A percentile compares a stretch with the other conserved stretches of the same genome.
phyloP scores from a whole-genome alignment of 2,329 filamentous ascomycete species.

The Paecilomyces niveus region DNA sequence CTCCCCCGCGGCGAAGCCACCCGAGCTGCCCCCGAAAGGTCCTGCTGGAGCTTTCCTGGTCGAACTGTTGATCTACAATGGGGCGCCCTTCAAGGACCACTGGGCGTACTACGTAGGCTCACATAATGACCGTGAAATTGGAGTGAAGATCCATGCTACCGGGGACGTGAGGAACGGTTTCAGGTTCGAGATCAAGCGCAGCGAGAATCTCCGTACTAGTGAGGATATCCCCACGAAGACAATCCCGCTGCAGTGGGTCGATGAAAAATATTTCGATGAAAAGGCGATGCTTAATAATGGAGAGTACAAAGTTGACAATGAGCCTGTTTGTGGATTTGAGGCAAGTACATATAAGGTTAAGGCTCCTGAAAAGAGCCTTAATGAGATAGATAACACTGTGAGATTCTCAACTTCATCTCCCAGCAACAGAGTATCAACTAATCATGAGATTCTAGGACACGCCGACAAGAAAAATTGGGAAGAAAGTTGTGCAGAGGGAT shows the following conservation, averaged over 20 bases:
- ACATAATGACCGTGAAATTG: constrained; percentile 8
- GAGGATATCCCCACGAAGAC: constrained; percentile 12
- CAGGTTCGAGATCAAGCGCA: constrained; percentile 22
- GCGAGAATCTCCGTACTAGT: constrained; percentile 11
- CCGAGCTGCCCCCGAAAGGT: neutral
- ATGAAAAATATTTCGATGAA: constrained; percentile 14
- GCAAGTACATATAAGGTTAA: constrained; percentile 7
- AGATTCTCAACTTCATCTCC: constrained; percentile 1
- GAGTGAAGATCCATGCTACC: constrained; percentile 22
- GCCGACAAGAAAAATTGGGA: neutral
- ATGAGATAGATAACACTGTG: constrained; percentile 5
- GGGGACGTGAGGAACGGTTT: constrained; percentile 28
- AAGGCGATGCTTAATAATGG: constrained; percentile 19
- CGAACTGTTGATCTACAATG: constrained; percentile 24
- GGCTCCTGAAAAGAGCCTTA: constrained; percentile 7
- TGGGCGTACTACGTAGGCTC: constrained; percentile 28
- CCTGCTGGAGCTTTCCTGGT: constrained; percentile 14
- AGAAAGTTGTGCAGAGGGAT: constrained; percentile 21
- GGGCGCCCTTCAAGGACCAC: constrained; percentile 28
- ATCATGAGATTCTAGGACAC: neutral
- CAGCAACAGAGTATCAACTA: neutral
- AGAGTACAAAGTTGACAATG: neutral
- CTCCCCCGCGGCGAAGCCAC: neutral
- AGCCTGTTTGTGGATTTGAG: constrained; percentile 22
- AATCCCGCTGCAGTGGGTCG: constrained; percentile 25